phyloP scores from a whole-genome alignment of 805 yeast species.

The Saccharomycopsis sp. region DNA sequence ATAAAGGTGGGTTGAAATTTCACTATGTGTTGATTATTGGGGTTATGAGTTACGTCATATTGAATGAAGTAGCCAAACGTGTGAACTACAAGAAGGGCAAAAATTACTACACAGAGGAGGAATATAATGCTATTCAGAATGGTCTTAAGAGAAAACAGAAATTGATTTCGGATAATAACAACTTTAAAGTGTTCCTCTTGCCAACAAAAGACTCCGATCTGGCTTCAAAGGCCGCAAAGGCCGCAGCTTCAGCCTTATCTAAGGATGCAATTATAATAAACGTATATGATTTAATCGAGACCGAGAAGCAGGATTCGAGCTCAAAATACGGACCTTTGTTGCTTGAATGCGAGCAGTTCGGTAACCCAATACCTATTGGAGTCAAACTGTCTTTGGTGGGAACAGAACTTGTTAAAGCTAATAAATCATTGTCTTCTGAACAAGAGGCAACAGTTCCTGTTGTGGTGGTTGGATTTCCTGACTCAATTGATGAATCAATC shows the following conservation, averaged over 20 bases:
- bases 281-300: neutral
- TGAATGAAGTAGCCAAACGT: slow-evolving; percentile 26
- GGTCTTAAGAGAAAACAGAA: slow-evolving; percentile 16
- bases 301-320: slow-evolving; percentile 4
- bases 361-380: slow-evolving; percentile 12
- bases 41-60: slow-evolving; percentile 28
- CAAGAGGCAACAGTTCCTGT: neutral
- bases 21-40: slow-evolving; percentile 29
- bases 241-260: neutral
- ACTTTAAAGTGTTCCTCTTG: slow-evolving; percentile 3
- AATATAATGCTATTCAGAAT: slow-evolving; percentile 16
- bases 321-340: slow-evolving; percentile 17
- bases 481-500: slow-evolving; percentile 14
- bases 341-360: slow-evolving; percentile 7
- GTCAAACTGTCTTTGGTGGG: slow-evolving; percentile 6
- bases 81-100: slow-evolving; percentile 26
- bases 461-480: slow-evolving; percentile 14
- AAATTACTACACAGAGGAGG: slow-evolving; percentile 26
- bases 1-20: slow-evolving; percentile 21
- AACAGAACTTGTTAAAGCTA: neutral
- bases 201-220: neutral
- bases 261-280: neutral
- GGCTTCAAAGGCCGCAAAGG: neutral
- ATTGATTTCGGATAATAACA: slow-evolving; percentile 1
- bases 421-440: neutral